Conservation (phyloP, 108 stramenopile species). For the Seminavis robusta region DNA sequence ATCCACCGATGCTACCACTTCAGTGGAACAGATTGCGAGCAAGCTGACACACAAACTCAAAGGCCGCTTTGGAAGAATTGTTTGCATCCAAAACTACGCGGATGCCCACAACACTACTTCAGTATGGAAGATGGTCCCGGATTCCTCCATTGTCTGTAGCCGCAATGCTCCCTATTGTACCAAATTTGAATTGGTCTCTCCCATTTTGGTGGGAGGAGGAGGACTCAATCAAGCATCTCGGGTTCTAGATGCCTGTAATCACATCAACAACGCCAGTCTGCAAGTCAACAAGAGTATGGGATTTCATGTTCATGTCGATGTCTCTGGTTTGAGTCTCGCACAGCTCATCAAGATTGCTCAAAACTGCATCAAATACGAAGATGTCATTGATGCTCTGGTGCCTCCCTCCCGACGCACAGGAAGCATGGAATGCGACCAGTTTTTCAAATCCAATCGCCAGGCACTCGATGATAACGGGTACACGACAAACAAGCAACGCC, state of each 20-base stretch:
- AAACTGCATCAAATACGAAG: constrained; percentile 67
- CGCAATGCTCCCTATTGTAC: constrained; percentile 30
- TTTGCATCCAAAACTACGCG: neutral
- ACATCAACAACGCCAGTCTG: constrained; percentile 1
- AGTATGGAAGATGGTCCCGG: constrained; percentile 46
- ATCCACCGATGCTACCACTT: constrained; percentile 6
- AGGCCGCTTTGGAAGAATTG: no score
- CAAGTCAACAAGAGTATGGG: constrained; percentile 43
- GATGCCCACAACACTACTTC: neutral
- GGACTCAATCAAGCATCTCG: constrained; percentile 45
- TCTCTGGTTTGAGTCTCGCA: constrained; percentile 11
- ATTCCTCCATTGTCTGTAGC: constrained; percentile 37
- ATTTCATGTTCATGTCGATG: constrained; percentile 60
- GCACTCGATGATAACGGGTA: constrained; percentile 11
- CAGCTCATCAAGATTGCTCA: constrained; percentile 59
- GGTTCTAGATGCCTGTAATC: constrained; percentile 28
- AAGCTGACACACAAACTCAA: neutral
- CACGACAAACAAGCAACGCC: constrained; percentile 26
- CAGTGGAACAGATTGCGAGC: constrained; percentile 1
- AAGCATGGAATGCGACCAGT: constrained; percentile 20
- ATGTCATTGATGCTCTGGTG: constrained; percentile 57
- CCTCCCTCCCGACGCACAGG: constrained; percentile 43
- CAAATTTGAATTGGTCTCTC: constrained; percentile 61
- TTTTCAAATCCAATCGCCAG: constrained; percentile 41
- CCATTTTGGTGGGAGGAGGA: constrained; percentile 37